Base-by-base conservation (phyloP, 352 stramenopile genomes). In the Thalassiosira hispida region DNA sequence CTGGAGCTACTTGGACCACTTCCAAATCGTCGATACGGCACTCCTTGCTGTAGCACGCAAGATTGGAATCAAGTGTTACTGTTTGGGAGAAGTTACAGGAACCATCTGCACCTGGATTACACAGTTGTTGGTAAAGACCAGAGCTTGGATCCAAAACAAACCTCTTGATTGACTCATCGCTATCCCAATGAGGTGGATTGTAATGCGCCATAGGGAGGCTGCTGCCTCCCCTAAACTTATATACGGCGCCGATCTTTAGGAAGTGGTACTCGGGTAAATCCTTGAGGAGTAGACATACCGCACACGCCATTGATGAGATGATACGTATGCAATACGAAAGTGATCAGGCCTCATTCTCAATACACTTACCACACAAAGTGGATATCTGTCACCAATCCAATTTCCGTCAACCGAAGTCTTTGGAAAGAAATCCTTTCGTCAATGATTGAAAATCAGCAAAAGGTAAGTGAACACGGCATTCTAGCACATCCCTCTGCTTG, bases 301-400 rank as follows among this genome's bases (percentile, higher is more conserved):
- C n/a, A n/a, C n/a, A n/a, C n/a, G n/a, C n/a, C 31, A 38, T 38
- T 38, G 31, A 38, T 38, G 31, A 38, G 31, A 38, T 38, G 31
- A 38, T 38, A 38, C 8, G 31, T 8, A 9, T 38, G 31, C 31
- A n/a, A n/a, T n/a, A 38, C 8, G 31, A 3, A 38, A 38, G 3
- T 3, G 31, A 38, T 38, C n/a, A n/a, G 11, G 90, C 88, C 20
- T 88, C 90, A 35, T 81, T 71, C 40, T 81, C 77, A 7, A 94
- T 63, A 38, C 31, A 38, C 31, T 38, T 38, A 38, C 31, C 31
- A 42, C 38, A 62, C 91, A 95, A 4, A 94, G 81, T 9, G 89
- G 89, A 55, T 91, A 92, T 38, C 88, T 72, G 31, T 94, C 89
- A 31, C 89, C 90, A 64, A 95, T 80, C 77, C 87, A 94, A 42